Evolutionary conservation across 208 protist genomes (phyloP).

Genomic region (Naegleria gruberi): DNA sequence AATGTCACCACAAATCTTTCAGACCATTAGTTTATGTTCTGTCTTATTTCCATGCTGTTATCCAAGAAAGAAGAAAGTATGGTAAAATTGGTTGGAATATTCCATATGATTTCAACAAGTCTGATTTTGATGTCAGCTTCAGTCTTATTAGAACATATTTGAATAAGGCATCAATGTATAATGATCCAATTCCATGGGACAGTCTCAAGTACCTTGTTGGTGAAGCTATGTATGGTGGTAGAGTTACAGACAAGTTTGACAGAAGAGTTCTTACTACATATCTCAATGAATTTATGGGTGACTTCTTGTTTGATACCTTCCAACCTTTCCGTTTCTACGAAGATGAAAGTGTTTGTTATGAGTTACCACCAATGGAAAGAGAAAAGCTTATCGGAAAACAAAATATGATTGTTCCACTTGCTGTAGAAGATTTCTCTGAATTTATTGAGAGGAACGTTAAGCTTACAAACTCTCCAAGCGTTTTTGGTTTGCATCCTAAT

Average conservation of each 20-base stretch:
- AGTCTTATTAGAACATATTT: conserved; percentile 90
- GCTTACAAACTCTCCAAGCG: conserved; percentile 84
- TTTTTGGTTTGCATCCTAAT: conserved; percentile 97
- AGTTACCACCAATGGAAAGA: conserved; percentile 57
- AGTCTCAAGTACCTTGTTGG: conserved; percentile 97
- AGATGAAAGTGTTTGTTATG: conserved; percentile 76
- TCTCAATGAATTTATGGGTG: conserved; percentile 97
- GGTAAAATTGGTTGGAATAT: conserved; percentile 98
- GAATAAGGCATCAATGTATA: conserved; percentile 84
- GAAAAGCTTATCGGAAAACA: conserved; percentile 46
- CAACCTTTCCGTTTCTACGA: conserved; percentile 95
- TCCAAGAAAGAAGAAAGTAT: conserved; percentile 95
- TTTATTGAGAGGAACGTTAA: conserved; percentile 78
- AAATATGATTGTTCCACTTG: conserved; percentile 55
- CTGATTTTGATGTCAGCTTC: conserved; percentile 95
- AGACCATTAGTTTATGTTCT: conserved; percentile 93
- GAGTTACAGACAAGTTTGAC: conserved; percentile 95
- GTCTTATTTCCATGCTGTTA: conserved; percentile 96
- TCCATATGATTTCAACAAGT: conserved; percentile 98
- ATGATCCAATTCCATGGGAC: conserved; percentile 91
- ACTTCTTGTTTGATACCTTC: conserved; percentile 98
- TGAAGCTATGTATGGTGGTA: conserved; percentile 97
- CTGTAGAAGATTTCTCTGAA: conserved; percentile 61
- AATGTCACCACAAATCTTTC: conserved; percentile 89
- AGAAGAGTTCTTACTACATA: conserved; percentile 95